Percentiles rank a stretch among this genome's conserved stretches.
Evolutionary conservation across 2,329 filamentous ascomycete genomes (phyloP).

Genomic region (Beauveria sp.): DNA sequence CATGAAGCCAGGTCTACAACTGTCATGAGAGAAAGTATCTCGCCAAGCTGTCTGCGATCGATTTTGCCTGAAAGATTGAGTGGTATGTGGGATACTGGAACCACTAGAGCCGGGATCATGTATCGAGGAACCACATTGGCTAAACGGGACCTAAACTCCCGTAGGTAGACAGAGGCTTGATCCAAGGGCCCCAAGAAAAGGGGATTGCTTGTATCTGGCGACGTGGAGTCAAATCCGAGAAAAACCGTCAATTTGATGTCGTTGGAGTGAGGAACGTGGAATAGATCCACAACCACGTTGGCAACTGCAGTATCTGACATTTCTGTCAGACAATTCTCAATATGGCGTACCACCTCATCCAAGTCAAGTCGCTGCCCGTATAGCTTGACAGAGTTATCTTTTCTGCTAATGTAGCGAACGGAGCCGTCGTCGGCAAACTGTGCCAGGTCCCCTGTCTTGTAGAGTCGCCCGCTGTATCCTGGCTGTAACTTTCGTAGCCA

Average conservation of each 20-base stretch:
- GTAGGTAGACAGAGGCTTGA: neutral
- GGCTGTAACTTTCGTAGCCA: neutral
- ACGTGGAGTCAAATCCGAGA: neutral
- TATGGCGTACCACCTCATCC: conserved; percentile 15
- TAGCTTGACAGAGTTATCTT: conserved; percentile 48
- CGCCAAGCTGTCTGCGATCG: neutral
- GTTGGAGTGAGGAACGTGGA: neutral
- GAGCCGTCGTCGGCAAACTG: conserved; percentile 26
- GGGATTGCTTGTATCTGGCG: neutral
- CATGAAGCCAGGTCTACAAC: neutral
- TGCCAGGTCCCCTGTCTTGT: conserved; percentile 41
- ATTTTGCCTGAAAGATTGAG: neutral
- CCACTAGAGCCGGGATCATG: neutral
- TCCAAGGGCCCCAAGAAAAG: neutral
- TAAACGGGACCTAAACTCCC: neutral
- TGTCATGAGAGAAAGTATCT: neutral
- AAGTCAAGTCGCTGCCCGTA: conserved; percentile 46
- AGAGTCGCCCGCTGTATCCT: conserved; percentile 21
- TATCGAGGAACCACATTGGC: neutral
- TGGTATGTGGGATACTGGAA: neutral
- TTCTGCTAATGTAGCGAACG: conserved; percentile 38
- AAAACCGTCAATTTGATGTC: neutral
- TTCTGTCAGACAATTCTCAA: neutral
- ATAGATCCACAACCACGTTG: neutral
- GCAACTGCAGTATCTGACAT: neutral